Conservation (phyloP, 2,329 filamentous ascomycete species). For the Talaromyces verruculosus region DNA sequence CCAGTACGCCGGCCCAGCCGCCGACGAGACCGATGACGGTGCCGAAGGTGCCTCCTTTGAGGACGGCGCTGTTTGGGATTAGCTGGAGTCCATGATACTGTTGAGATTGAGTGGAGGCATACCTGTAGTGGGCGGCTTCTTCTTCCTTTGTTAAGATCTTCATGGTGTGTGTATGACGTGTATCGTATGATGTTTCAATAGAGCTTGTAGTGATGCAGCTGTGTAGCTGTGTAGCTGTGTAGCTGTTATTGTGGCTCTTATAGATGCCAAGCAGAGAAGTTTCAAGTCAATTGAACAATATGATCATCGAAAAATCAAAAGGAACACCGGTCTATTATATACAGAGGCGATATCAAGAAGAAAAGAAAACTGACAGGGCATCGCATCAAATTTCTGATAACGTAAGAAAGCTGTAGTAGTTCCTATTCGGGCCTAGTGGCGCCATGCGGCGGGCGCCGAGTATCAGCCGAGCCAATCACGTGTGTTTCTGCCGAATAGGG, state of each 20-base stretch:
- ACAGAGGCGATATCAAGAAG: neutral
- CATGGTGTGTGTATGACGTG: conserved; percentile 58
- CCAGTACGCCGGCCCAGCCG: conserved; percentile 67
- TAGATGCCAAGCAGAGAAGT: neutral
- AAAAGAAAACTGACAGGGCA: neutral
- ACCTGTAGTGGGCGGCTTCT: conserved; percentile 80
- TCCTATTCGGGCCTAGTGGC: conserved; percentile 8
- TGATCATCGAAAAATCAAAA: neutral
- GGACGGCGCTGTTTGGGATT: conserved; percentile 56
- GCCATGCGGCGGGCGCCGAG: neutral
- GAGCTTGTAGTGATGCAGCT: neutral
- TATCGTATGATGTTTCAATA: neutral
- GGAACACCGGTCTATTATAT: neutral
- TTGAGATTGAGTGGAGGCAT: conserved; percentile 21
- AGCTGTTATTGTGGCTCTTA: too few relatives aligned
- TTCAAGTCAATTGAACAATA: neutral
- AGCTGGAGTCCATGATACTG: conserved; percentile 20
- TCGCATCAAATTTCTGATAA: neutral
- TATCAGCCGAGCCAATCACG: neutral
- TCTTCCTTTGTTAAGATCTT: conserved; percentile 96
- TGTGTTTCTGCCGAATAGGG: neutral
- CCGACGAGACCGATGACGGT: conserved; percentile 65
- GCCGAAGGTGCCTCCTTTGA: conserved; percentile 77
- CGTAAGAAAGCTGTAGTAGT: conserved; percentile 11
- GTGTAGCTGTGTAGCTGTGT: neutral